A percentile compares a stretch with the other conserved stretches of the same genome.
These are phyloP conservation scores for Eruca vesicaria DNA, from an alignment of 441 rosid genomes.

Conservation along the genomic window DNA sequence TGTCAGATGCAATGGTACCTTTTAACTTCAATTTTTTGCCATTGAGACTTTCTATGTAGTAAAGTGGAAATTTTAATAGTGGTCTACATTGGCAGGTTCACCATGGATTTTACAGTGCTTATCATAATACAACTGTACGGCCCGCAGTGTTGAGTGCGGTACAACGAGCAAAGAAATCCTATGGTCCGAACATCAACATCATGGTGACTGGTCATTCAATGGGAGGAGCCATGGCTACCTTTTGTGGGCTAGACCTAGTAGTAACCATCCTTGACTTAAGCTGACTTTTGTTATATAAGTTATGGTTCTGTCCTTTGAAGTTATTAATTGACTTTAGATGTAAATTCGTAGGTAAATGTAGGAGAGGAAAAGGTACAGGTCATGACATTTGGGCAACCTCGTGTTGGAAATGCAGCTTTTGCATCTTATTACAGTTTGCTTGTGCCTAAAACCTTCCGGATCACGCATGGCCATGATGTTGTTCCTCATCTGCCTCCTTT, in stretches of 20 bases:
- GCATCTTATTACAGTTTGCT: conserved; percentile 65
- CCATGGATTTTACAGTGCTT: conserved; percentile 86
- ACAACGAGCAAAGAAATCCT: conserved; percentile 46
- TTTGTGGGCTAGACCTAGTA: conserved; percentile 78
- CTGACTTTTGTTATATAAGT: background rate
- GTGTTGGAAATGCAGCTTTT: conserved; percentile 87
- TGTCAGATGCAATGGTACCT: conserved; percentile 90
- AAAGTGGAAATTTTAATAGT: background rate
- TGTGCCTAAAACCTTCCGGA: conserved; percentile 72
- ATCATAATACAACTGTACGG: conserved; percentile 82
- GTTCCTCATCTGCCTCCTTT: conserved; percentile 98
- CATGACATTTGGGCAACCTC: conserved; percentile 97
- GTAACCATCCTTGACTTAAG: conserved; percentile 44
- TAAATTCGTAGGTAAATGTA: conserved; percentile 62
- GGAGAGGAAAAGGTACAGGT: conserved; percentile 66
- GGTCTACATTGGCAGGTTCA: conserved; percentile 59
- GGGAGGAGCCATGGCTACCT: conserved; percentile 98
- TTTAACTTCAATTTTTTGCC: background rate
- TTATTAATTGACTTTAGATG: conserved; percentile 13
- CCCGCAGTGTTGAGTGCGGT: conserved; percentile 67
- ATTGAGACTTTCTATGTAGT: background rate
- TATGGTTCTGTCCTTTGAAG: background rate
- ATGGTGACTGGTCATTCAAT: conserved; percentile 96
- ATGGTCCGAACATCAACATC: conserved; percentile 60
- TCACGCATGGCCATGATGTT: conserved; percentile 74